A percentile compares a stretch with the other conserved stretches of the same genome.
Evolutionary conservation across 2,329 filamentous ascomycete species (phyloP).

Genomic region (Colletotrichum melonis): DNA sequence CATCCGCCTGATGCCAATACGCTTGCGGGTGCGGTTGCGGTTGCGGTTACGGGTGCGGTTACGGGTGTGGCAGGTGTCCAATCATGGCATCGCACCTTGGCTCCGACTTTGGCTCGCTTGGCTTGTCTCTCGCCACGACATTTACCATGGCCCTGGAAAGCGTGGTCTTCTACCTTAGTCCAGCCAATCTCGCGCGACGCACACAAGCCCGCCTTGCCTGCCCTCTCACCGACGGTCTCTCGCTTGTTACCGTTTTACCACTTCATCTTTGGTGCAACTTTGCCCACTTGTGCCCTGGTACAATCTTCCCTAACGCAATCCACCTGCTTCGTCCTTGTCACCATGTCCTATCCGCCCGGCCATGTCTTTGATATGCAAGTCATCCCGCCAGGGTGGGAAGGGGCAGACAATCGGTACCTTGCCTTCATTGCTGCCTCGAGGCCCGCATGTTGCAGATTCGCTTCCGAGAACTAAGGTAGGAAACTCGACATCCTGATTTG

Average conservation of each 20-base stretch:
- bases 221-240: neutral
- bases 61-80: neutral
- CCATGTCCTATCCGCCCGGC: neutral
- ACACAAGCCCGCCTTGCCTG: neutral
- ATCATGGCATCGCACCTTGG: neutral
- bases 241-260: slow-evolving; percentile 31
- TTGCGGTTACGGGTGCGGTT: neutral
- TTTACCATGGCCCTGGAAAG: slow-evolving; percentile 31
- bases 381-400: slow-evolving; percentile 18
- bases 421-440: slow-evolving; percentile 1
- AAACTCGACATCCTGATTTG: slow-evolving; percentile 10
- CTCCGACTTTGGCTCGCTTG: neutral
- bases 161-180: slow-evolving; percentile 2
- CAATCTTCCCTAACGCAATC: neutral
- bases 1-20: neutral
- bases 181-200: slow-evolving; percentile 20
- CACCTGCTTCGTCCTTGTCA: neutral
- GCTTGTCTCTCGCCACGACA: neutral
- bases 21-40: neutral
- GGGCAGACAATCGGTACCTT: slow-evolving; percentile 13
- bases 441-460: slow-evolving; percentile 29
- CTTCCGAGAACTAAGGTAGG: neutral
- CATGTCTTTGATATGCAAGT: slow-evolving; percentile 20
- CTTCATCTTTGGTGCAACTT: slow-evolving; percentile 19
- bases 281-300: neutral